These are phyloP conservation scores for Geotrichum australiense DNA, from an alignment of 1,139 yeast species.

Conservation along the genomic window DNA sequence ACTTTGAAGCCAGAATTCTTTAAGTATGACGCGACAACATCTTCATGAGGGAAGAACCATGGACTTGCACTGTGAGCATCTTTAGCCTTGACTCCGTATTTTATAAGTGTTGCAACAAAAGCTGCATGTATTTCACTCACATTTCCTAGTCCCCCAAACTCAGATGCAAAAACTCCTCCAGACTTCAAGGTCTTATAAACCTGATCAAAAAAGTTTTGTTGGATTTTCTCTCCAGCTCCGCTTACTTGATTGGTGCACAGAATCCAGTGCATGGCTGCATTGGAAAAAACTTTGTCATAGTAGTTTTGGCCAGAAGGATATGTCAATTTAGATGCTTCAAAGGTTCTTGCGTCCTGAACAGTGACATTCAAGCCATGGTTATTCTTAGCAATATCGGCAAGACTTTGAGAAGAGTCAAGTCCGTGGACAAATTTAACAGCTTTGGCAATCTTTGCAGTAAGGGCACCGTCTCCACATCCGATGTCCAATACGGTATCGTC, in stretches of 20 bases:
- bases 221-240: conserved; percentile 13
- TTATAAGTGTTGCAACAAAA: conserved; percentile 17
- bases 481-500: conserved; percentile 23
- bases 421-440: conserved; percentile 19
- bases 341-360: conserved; percentile 4
- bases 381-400: conserved; percentile 18
- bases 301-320: conserved; percentile 11
- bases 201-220: conserved; percentile 53
- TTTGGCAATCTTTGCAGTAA: conserved; percentile 21
- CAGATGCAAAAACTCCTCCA: conserved; percentile 62
- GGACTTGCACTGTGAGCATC: conserved; percentile 18
- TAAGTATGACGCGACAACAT: conserved; percentile 17
- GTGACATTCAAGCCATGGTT: conserved; percentile 15
- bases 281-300: conserved; percentile 24
- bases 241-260: conserved; percentile 12
- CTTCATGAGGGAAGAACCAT: conserved; percentile 24
- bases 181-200: conserved; percentile 78
- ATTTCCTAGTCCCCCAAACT: conserved; percentile 26
- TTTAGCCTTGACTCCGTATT: conserved; percentile 15
- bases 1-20: conserved; percentile 22
- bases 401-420: conserved; percentile 20
- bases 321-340: conserved; percentile 3
- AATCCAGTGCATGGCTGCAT: conserved; percentile 27
- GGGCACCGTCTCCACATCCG: conserved; percentile 26
- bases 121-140: conserved; percentile 25